Evolutionary conservation across 768 basidiomycete genomes (phyloP), one percentile per base, ranked within the genome.

Genomic region (Tylopilus intermedius): DNA sequence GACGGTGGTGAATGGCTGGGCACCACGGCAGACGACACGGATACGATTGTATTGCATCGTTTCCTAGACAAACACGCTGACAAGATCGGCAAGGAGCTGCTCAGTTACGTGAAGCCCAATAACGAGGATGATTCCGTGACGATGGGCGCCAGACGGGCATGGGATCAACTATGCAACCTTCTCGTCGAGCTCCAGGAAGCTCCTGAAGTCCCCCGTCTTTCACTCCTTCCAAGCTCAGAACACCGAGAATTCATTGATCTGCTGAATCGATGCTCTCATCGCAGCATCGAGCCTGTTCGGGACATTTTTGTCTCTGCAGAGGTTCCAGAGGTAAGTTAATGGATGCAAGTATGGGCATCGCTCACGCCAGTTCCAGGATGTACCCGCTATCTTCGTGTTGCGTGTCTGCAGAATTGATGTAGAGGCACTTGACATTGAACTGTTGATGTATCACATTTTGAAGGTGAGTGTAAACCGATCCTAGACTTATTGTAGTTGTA

Each of bases 61-160:
- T 91, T 89, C 72, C 84, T 91, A 61, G 81, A 88, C 60, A 88
- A 84, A 54, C 86, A 92, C 59, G 85, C 87, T 3, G 90, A 92
- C 67, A 90, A 89, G 64, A 86, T 93, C 49, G 90, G 91, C 29
- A 90, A 90, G 65, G 90, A 92, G 59, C 73, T 93, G 5, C 78
- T 93, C 13, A 89, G 88, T 62, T 75, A 83, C 10, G 78, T 82
- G 14, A 84, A 81, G 56, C 76, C 81, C 1, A 73, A 80, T 8
- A 62, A 71, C 4, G 84, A 86, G 40, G 82, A 76, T 21, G 73
- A 81, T 51, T 66, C 75, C 3, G 73, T 80, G 26, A 79, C 78
- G 7, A 62, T 80, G 51, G 80, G 75, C 21, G 88, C 88, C 4
- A 92, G 89, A 67, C 80, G 80, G n/a, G 82, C 88, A 1, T 93